Base-by-base conservation (phyloP, 352 stramenopile species). In the Phytophthora sp. region DNA sequence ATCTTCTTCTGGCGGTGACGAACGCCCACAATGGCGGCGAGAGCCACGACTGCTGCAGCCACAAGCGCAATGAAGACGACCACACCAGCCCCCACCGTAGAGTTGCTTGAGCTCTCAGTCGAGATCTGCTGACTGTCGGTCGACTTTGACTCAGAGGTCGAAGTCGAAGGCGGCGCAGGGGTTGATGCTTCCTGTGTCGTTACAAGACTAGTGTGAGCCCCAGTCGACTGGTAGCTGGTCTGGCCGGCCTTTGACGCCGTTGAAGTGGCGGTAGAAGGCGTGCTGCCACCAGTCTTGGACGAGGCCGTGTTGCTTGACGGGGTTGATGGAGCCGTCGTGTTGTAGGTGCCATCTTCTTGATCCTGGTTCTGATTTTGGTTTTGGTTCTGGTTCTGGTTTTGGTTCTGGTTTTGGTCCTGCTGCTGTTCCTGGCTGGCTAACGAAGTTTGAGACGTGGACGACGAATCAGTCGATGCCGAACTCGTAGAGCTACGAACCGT, bases 1-100 rank as follows among this genome's bases (percentile, higher is more conserved):
- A 82, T 52, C 51, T 80, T 84, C 45, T 77, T 71, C 54, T 88
- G 76, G 54, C 70, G 74, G n/a, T 46, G 51, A 35, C 79, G 74
- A 21, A 84, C 36, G 11, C 64, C 63, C 18, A 86, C 55, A 51
- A 88, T 74, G 7, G 63, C 74, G 3, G 58, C 76, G 16, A 88
- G 63, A 18, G 63, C 69, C 30, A 86, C 74, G 7, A 82, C 64
- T 3, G 74, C 76, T 12, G 63, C 76, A 50, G 66, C 76, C 21
- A 86, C 54, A 13, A 85, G 45, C 11, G 51, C 78, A 42, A 74
- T 49, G 4, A 82, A 12, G n/a, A 88, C 71, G 31, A 88, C 67
- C 31, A 79, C 27, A 20, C 76, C 67, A 0, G 65, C 57, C 26
- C 65, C 67, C 36, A 78, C 56, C 0, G 55, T 29, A 7, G 39